Conservation (phyloP, 495 filamentous ascomycete genomes). For the Neurospora sp. region DNA sequence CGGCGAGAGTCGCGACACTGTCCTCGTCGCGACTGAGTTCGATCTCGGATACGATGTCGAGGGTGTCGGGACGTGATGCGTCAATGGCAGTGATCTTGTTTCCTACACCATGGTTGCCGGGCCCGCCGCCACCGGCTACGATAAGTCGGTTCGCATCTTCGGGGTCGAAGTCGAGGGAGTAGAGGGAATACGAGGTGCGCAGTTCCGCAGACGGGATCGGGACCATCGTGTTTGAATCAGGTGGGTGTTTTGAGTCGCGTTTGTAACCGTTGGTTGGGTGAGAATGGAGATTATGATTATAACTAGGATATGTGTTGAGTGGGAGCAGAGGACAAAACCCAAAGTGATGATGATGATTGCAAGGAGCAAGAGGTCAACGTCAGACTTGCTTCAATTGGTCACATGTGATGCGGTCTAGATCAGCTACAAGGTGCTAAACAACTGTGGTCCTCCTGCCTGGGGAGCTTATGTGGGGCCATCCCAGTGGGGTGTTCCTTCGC, state of each 20-base stretch:
- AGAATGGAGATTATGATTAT: background rate
- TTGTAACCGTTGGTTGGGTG: background rate
- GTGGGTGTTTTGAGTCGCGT: background rate
- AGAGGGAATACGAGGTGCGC: constrained; percentile 71
- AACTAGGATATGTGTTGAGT: background rate
- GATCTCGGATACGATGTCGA: constrained; percentile 60
- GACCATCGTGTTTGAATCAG: constrained; percentile 12
- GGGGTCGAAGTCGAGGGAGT: constrained; percentile 80
- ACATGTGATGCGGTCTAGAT: background rate
- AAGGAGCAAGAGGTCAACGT: background rate
- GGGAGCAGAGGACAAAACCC: background rate
- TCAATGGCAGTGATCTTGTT: constrained; percentile 83
- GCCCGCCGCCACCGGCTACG: constrained; percentile 87
- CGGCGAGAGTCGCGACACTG: constrained; percentile 74
- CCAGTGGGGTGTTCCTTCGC: background rate
- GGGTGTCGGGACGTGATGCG: constrained; percentile 45
- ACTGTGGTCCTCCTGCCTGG: background rate
- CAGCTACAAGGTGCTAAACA: background rate
- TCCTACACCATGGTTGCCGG: constrained; percentile 71
- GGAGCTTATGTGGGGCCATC: background rate
- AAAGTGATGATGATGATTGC: background rate
- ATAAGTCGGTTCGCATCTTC: constrained; percentile 62
- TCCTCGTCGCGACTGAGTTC: constrained; percentile 83
- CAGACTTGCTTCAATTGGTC: background rate
- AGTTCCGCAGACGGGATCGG: constrained; percentile 16